phyloP scores from a whole-genome alignment of 2,329 filamentous ascomycete species.

The Arthrobotrys megalospora region DNA sequence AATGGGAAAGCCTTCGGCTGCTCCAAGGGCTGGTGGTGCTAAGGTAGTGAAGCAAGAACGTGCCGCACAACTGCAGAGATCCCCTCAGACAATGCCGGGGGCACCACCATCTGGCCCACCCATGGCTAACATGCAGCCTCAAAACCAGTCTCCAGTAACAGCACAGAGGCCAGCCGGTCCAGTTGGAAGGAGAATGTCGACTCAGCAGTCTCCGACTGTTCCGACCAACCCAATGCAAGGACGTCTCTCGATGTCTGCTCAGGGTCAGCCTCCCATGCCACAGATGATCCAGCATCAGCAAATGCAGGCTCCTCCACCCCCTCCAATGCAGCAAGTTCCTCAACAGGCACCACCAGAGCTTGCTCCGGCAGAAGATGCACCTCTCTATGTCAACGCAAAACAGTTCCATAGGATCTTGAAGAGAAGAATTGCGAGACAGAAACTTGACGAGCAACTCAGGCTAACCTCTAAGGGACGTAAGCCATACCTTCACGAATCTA shows the following conservation, averaged over 20 bases:
- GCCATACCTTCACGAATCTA: constrained; percentile 95
- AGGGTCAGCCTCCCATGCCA: constrained; percentile 51
- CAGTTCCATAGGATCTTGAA: constrained; percentile 98
- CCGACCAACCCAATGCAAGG: constrained; percentile 56
- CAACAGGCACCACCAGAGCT: constrained; percentile 85
- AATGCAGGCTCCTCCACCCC: constrained; percentile 67
- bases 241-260: constrained; percentile 57
- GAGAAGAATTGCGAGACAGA: constrained; percentile 90
- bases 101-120: constrained; percentile 50
- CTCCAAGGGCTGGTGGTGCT: constrained; percentile 41
- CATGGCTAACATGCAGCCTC: constrained; percentile 56
- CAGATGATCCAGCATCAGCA: constrained; percentile 63
- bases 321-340: constrained; percentile 73
- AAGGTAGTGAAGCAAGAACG: constrained; percentile 61
- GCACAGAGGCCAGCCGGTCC: constrained; percentile 48
- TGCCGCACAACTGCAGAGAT: constrained; percentile 50
- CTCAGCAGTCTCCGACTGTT: constrained; percentile 58
- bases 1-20: constrained; percentile 56
- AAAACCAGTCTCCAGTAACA: constrained; percentile 51
- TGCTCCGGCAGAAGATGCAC: constrained; percentile 85
- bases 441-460: constrained; percentile 90
- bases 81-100: constrained; percentile 58
- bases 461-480: constrained; percentile 95
- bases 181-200: constrained; percentile 57
- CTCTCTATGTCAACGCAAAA: constrained; percentile 97